These are phyloP conservation scores for Parastagonospora avenae DNA, from an alignment of 2,329 filamentous ascomycete genomes.

Conservation along the genomic window DNA sequence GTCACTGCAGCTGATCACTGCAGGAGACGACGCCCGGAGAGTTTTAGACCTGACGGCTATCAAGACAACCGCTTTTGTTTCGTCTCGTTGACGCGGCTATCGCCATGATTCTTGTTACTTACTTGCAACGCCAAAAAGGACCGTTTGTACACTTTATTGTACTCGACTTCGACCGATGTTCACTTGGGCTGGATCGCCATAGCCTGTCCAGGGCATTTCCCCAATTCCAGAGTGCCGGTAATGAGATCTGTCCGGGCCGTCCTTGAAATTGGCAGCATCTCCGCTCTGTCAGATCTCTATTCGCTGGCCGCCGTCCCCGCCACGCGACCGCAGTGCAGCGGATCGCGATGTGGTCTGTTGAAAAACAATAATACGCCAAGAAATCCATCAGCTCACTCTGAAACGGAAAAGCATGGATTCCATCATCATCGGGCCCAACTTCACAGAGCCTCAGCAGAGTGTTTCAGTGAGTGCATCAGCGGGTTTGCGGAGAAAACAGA, in stretches of 20 bases:
- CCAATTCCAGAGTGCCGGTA: constrained; percentile 4
- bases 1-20: not conserved
- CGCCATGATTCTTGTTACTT: not conserved
- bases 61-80: not conserved
- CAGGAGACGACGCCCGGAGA: not conserved
- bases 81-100: not conserved
- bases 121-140: not conserved
- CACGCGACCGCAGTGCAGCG: constrained; percentile 16
- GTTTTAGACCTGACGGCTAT: not conserved
- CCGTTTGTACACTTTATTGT: not conserved
- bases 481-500: not conserved
- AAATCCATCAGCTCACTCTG: not conserved
- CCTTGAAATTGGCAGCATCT: constrained; percentile 30
- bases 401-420: not conserved
- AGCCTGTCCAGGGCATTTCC: constrained; percentile 1
- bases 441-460: not conserved
- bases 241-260: constrained; percentile 21
- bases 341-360: constrained; percentile 10
- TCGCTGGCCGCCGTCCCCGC: constrained; percentile 3
- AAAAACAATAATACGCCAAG: constrained; percentile 1
- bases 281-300: constrained; percentile 23
- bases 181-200: not conserved
- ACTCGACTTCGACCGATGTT: not conserved
- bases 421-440: not conserved
- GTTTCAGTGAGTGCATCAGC: constrained; percentile 2